phyloP scores from a whole-genome alignment of 768 basidiomycete species.

The Thelephora ganbajun region DNA sequence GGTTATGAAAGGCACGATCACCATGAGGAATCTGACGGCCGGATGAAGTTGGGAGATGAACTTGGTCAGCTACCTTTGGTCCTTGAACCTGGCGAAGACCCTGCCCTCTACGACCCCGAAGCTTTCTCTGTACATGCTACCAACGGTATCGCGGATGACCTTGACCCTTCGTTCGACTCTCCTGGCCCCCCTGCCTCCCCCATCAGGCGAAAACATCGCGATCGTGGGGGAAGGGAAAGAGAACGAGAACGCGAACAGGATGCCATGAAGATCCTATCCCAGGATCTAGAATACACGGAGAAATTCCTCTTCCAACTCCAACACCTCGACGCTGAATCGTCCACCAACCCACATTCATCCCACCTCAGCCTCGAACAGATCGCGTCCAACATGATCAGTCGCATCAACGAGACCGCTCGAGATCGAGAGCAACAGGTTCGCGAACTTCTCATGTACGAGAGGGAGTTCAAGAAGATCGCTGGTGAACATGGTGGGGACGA shows the following conservation, averaged over 20 bases:
- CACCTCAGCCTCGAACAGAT: conserved; percentile 41
- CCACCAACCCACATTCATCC: conserved; percentile 14
- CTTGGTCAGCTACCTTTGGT: neutral
- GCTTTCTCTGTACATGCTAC: conserved; percentile 2
- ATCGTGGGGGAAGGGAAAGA: neutral
- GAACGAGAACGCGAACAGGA: conserved; percentile 24
- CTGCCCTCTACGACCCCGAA: conserved; percentile 5
- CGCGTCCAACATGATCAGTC: conserved; percentile 64
- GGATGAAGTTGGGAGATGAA: conserved; percentile 10
- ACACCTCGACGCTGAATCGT: conserved; percentile 42
- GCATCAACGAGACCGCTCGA: conserved; percentile 58
- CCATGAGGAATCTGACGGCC: conserved; percentile 18
- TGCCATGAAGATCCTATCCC: conserved; percentile 58
- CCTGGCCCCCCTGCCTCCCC: conserved; percentile 20
- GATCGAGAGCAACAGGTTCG: conserved; percentile 76
- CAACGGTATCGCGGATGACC: conserved; percentile 9
- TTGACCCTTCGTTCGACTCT: conserved; percentile 32
- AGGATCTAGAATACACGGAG: conserved; percentile 65
- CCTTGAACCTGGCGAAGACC: conserved; percentile 12
- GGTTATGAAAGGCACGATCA: neutral
- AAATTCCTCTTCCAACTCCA: conserved; percentile 64
- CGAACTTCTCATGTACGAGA: conserved; percentile 62
- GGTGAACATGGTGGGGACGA: conserved; percentile 69
- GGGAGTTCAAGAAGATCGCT: conserved; percentile 65
- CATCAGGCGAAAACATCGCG: no score